phyloP scores from a whole-genome alignment of 129 eudicot species.

The Escallonia rubra region DNA sequence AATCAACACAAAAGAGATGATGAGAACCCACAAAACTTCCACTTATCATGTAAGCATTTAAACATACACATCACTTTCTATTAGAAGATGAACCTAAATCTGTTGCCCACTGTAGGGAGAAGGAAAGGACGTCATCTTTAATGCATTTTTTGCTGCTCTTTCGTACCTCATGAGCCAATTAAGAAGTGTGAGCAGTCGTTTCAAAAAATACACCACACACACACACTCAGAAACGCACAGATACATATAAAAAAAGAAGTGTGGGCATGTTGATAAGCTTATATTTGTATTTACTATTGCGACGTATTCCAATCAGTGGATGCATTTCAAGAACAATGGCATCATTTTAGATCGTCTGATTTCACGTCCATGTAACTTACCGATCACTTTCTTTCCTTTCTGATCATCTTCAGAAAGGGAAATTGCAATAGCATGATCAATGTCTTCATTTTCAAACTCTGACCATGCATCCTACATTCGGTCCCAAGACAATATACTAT shows the following conservation, averaged over 20 bases:
- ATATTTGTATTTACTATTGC: not conserved
- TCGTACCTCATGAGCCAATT: not conserved
- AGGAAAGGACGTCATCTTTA: no score
- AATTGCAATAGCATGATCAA: slow-evolving; percentile 86
- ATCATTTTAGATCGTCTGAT: not conserved
- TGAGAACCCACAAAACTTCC: slow-evolving; percentile 6
- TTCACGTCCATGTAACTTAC: slow-evolving; percentile 33
- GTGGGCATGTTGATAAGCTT: not conserved
- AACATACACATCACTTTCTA: no score
- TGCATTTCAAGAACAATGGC: not conserved
- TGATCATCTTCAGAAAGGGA: slow-evolving; percentile 84
- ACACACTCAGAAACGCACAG: not conserved
- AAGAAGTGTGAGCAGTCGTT: not conserved
- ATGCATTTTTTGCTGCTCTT: not conserved
- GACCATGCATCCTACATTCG: slow-evolving; percentile 58
- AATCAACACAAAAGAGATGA: not conserved
- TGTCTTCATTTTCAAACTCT: slow-evolving; percentile 70
- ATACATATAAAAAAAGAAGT: no score
- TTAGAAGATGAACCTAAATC: no score
- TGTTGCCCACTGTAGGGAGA: no score
- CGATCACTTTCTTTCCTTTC: slow-evolving; percentile 66
- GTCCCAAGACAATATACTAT: not conserved
- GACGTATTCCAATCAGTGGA: not conserved
- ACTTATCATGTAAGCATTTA: not conserved
- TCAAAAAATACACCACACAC: not conserved